Conservation (phyloP, 208 protist genomes). For the Leishmania major region DNA sequence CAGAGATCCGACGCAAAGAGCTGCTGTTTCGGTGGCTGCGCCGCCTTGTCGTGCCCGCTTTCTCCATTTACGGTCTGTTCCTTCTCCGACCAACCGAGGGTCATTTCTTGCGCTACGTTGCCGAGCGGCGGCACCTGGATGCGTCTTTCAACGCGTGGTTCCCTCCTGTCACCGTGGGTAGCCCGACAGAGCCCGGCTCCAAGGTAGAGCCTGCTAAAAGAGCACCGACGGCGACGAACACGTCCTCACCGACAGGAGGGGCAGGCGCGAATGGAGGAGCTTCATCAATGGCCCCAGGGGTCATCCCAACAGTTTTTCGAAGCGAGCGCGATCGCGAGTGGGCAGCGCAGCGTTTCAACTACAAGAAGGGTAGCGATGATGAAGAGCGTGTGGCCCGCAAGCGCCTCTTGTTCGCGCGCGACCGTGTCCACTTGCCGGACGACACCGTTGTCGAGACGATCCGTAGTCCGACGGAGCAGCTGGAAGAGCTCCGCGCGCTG, state of each 20-base stretch:
- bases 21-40: conserved; percentile 48
- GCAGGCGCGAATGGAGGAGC: neutral
- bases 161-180: conserved; percentile 31
- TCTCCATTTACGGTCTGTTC: conserved; percentile 61
- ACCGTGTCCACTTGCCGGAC: conserved; percentile 34
- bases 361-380: conserved; percentile 37
- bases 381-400: conserved; percentile 45
- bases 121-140: conserved; percentile 71
- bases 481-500: conserved; percentile 34
- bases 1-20: conserved; percentile 52
- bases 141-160: conserved; percentile 62
- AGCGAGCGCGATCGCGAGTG: conserved; percentile 33
- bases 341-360: conserved; percentile 30
- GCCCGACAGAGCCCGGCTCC: neutral
- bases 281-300: neutral
- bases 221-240: neutral
- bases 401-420: conserved; percentile 60
- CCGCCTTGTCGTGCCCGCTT: conserved; percentile 58
- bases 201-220: neutral
- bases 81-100: conserved; percentile 70
- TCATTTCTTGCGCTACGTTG: conserved; percentile 78
- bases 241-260: neutral
- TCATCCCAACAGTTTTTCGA: conserved; percentile 11
- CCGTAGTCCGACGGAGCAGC: conserved; percentile 29
- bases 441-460: conserved; percentile 43